Conservation (phyloP, 2,329 filamentous ascomycete genomes). For the Acrocalymma vagum region DNA sequence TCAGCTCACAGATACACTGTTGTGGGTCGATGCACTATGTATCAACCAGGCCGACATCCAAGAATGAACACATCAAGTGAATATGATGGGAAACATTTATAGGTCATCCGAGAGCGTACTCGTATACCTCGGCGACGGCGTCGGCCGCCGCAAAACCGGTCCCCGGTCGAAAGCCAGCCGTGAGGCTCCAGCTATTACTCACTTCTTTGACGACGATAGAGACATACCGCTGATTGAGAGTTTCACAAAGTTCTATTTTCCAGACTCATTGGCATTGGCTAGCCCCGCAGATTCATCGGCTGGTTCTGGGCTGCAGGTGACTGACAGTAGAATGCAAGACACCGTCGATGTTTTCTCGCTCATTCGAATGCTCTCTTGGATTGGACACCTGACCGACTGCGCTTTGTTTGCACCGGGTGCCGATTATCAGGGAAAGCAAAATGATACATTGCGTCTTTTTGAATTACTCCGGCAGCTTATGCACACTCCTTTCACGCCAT, state of each 20-base stretch:
- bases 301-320: no score
- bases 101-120: constrained; percentile 11
- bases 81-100: constrained; percentile 26
- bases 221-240: background rate
- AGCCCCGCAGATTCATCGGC: no score
- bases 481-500: constrained; percentile 19
- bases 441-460: constrained; percentile 4
- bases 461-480: constrained; percentile 19
- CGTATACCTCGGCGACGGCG: constrained; percentile 20
- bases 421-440: background rate
- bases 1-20: constrained; percentile 1
- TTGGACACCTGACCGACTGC: no score
- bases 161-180: no score
- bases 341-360: background rate
- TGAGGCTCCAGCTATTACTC: no score
- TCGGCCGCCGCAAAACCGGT: no score
- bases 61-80: constrained; percentile 24
- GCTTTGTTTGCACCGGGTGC: constrained; percentile 2
- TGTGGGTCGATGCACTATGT: constrained; percentile 31
- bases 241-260: background rate
- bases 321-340: no score
- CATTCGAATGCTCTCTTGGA: constrained; percentile 1
- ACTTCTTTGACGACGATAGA: constrained; percentile 1
- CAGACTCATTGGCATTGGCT: background rate
- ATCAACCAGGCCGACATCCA: constrained; percentile 23